Conservation (phyloP, 1,284 basidiomycete genomes). For the Ustanciosporium gigantosporum region DNA sequence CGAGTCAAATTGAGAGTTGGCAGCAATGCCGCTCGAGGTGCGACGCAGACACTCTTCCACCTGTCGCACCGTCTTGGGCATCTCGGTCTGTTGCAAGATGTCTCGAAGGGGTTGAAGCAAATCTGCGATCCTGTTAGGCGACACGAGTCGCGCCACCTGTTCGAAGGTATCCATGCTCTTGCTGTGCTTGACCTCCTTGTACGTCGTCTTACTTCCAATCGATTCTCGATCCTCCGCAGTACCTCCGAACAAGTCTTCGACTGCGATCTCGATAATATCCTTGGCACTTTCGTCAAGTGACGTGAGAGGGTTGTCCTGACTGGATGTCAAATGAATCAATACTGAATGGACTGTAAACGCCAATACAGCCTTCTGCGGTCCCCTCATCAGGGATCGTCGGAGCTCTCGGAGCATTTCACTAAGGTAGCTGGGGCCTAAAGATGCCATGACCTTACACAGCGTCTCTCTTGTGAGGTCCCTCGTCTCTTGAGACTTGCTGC, state of each 20-base stretch:
- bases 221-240: constrained; percentile 86
- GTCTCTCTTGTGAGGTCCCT: constrained; percentile 85
- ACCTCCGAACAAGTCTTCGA: constrained; percentile 92
- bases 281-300: constrained; percentile 71
- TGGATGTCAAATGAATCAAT: constrained; percentile 67
- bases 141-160: constrained; percentile 50
- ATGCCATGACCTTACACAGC: constrained; percentile 77
- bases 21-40: constrained; percentile 80
- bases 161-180: constrained; percentile 60
- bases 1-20: constrained; percentile 75
- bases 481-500: constrained; percentile 90
- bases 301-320: constrained; percentile 66
- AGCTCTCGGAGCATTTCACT: constrained; percentile 78
- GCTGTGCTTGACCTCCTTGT: constrained; percentile 54
- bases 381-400: constrained; percentile 78
- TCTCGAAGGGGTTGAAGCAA: constrained; percentile 80
- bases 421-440: constrained; percentile 76
- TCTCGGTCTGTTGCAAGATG: constrained; percentile 84
- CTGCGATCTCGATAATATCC: constrained; percentile 77
- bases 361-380: constrained; percentile 90
- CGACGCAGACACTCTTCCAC: constrained; percentile 87
- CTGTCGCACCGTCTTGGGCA: constrained; percentile 77
- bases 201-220: constrained; percentile 89
- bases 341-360: constrained; percentile 83
- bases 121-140: constrained; percentile 68